Conservation (phyloP, 345 rosid genomes). For the Heritiera fomes region DNA sequence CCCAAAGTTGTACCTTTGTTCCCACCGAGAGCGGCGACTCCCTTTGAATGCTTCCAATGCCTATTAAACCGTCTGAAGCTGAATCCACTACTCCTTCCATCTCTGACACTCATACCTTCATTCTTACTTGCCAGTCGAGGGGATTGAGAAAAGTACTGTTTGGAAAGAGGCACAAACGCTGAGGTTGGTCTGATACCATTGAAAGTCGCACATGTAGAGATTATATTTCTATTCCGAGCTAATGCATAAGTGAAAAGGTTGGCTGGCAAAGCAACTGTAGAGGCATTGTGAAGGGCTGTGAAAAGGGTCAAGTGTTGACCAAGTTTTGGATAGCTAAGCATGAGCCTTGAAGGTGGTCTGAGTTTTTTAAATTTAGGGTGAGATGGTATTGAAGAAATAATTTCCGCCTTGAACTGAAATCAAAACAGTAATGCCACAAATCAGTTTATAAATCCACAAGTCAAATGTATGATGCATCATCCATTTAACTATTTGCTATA, state of each 20-base stretch:
- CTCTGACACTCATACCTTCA: slow-evolving; percentile 19
- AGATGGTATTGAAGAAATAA: slow-evolving; percentile 29
- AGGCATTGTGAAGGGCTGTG: slow-evolving; percentile 15
- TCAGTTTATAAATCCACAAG: not conserved
- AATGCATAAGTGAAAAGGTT: slow-evolving; percentile 28
- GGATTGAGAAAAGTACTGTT: slow-evolving; percentile 46
- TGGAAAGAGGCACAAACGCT: slow-evolving; percentile 20
- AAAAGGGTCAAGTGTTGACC: slow-evolving; percentile 14
- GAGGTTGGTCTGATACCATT: slow-evolving; percentile 25
- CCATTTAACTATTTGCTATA: not conserved
- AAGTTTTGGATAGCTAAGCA: slow-evolving; percentile 11
- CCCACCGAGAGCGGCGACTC: slow-evolving; percentile 35
- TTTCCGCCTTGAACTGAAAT: slow-evolving; percentile 43
- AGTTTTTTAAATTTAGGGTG: slow-evolving; percentile 35
- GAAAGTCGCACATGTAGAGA: slow-evolving; percentile 26
- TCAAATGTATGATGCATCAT: not conserved
- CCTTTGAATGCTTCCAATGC: slow-evolving; percentile 40
- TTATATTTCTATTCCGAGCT: slow-evolving; percentile 19
- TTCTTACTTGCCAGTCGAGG: slow-evolving; percentile 25
- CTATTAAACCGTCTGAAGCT: slow-evolving; percentile 30
- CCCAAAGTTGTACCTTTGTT: slow-evolving; percentile 24
- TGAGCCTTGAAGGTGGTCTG: slow-evolving; percentile 23
- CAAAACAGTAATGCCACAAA: slow-evolving; percentile 23
- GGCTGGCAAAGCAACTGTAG: slow-evolving; percentile 24
- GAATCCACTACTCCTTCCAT: slow-evolving; percentile 27